Percentiles rank a stretch among this genome's conserved stretches.
Conservation (phyloP, 2,329 filamentous ascomycete genomes). For the Aspergillus sp. region DNA sequence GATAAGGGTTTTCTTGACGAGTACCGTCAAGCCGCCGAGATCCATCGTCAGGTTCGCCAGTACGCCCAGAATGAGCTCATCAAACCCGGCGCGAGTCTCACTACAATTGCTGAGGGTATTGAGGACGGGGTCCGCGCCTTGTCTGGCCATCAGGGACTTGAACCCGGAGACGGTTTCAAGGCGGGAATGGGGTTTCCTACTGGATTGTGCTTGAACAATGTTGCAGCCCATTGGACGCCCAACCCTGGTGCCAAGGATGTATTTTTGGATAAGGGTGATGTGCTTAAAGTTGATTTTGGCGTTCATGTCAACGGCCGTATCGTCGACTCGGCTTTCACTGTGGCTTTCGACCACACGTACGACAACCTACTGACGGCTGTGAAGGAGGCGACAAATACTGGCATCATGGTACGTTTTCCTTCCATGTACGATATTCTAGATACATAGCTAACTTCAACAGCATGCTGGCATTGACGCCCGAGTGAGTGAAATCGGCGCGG, state of each 20-base stretch:
- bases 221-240: conserved; percentile 59
- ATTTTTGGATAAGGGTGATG: conserved; percentile 69
- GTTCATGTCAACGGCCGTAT: conserved; percentile 80
- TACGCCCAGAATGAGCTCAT: conserved; percentile 50
- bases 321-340: conserved; percentile 78
- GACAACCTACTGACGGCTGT: conserved; percentile 74
- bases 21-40: conserved; percentile 60
- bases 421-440: no score
- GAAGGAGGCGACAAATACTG: conserved; percentile 50
- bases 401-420: conserved; percentile 43
- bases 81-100: conserved; percentile 54
- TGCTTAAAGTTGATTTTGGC: conserved; percentile 81
- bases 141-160: conserved; percentile 54
- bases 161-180: conserved; percentile 53
- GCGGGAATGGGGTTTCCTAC: conserved; percentile 60
- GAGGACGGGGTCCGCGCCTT: conserved; percentile 58
- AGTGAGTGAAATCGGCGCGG: conserved; percentile 58
- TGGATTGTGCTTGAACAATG: conserved; percentile 56
- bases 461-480: conserved; percentile 58
- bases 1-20: conserved; percentile 54
- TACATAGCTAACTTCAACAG: conserved; percentile 27
- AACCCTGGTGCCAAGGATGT: conserved; percentile 67
- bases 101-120: conserved; percentile 55
- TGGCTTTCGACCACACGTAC: conserved; percentile 73
- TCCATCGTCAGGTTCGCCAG: conserved; percentile 58